phyloP scores from a whole-genome alignment of 2,329 filamentous ascomycete genomes.

The Macroventuria anomochaeta region DNA sequence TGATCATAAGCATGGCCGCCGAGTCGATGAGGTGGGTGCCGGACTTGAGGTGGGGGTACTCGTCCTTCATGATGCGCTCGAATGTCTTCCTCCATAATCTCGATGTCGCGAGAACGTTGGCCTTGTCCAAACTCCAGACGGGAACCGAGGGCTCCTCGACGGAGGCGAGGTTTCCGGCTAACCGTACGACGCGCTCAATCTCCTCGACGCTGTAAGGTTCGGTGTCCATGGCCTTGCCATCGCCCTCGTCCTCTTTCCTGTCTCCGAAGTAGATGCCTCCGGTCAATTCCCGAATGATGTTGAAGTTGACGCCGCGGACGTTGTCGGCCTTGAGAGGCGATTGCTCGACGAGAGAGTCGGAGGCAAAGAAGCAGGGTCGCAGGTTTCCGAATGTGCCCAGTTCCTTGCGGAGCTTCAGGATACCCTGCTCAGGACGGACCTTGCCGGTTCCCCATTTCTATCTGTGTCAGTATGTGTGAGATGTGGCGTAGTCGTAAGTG shows the following conservation, averaged over 20 bases:
- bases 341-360: conserved; percentile 77
- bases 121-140: conserved; percentile 92
- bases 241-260: conserved; percentile 78
- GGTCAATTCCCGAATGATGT: conserved; percentile 89
- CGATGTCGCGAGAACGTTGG: conserved; percentile 91
- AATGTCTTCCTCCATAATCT: conserved; percentile 89
- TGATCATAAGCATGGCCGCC: conserved; percentile 97
- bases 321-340: conserved; percentile 88
- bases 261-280: conserved; percentile 96
- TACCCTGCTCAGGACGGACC: conserved; percentile 90
- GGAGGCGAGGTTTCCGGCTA: conserved; percentile 81
- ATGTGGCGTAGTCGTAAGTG: background rate
- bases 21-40: conserved; percentile 93
- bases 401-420: conserved; percentile 90
- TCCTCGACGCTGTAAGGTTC: conserved; percentile 85
- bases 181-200: conserved; percentile 84
- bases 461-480: conserved; percentile 16
- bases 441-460: conserved; percentile 89
- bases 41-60: conserved; percentile 86
- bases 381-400: conserved; percentile 95
- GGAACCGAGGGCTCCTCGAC: conserved; percentile 76
- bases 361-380: conserved; percentile 93
- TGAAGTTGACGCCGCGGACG: conserved; percentile 87
- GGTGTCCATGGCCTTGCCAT: conserved; percentile 78
- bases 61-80: conserved; percentile 80